These are phyloP conservation scores for Fraxinus latifolia DNA, from an alignment of 305 asterid genomes.

Conservation along the genomic window DNA sequence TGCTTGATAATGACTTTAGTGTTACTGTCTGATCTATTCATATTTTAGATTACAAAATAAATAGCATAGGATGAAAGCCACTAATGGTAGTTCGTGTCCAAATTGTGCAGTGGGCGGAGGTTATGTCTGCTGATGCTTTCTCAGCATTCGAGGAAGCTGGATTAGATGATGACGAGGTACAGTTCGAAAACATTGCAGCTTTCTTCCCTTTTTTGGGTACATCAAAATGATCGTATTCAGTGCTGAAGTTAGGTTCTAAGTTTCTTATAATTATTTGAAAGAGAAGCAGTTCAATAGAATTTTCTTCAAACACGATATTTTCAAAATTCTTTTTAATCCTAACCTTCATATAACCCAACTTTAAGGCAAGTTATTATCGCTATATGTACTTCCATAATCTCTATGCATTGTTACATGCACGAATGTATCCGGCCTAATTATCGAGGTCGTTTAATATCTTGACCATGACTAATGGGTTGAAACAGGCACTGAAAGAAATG, in stretches of 20 bases:
- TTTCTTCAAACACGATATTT: too few species aligned
- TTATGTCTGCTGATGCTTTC: conserved; percentile 97
- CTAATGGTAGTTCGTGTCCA: conserved; percentile 11
- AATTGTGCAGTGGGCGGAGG: conserved; percentile 95
- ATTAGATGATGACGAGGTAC: conserved; percentile 72
- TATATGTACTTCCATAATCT: background rate
- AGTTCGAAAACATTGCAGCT: too few species aligned
- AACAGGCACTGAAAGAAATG: conserved; percentile 83
- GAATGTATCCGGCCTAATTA: too few species aligned
- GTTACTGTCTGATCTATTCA: conserved; percentile 27
- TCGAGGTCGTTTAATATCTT: too few species aligned
- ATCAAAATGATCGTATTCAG: background rate
- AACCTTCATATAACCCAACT: too few species aligned
- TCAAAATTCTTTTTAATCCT: too few species aligned
- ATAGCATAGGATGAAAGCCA: background rate
- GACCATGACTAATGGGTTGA: background rate
- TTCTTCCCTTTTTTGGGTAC: too few species aligned
- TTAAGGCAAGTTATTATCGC: too few species aligned
- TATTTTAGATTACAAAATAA: conserved; percentile 40
- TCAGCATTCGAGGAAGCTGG: conserved; percentile 98
- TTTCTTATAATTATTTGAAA: too few species aligned
- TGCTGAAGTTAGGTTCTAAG: background rate
- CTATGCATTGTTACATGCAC: background rate
- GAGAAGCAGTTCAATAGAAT: background rate
- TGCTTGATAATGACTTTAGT: conserved; percentile 61